Percentiles rank a stretch among this genome's conserved stretches.
These are phyloP conservation scores for Aphanomyces astaci DNA, from an alignment of 352 stramenopile genomes.

Conservation along the genomic window DNA sequence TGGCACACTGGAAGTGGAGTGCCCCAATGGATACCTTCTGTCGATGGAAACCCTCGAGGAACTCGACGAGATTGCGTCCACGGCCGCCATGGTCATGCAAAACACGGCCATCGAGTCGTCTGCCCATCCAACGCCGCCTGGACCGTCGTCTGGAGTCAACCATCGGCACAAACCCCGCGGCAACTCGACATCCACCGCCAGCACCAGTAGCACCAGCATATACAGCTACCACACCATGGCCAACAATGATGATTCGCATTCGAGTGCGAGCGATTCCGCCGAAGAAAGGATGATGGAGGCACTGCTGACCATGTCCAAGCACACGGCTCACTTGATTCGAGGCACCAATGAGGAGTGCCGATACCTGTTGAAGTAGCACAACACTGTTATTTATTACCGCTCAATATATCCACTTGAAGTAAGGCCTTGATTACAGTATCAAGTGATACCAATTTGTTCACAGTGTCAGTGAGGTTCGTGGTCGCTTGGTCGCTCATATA, in stretches of 20 bases:
- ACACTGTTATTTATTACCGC: too few relatives aligned
- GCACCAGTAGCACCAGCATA: not conserved
- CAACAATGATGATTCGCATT: not conserved
- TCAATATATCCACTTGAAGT: not conserved
- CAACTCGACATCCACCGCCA: not conserved
- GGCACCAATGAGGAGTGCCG: not conserved
- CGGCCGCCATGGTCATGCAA: slow-evolving; percentile 8
- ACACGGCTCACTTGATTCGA: not conserved
- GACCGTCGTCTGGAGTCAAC: not conserved
- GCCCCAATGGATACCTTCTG: not conserved
- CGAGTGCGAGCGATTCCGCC: not conserved
- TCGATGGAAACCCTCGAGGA: not conserved
- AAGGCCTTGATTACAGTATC: not conserved
- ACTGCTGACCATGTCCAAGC: slow-evolving; percentile 2
- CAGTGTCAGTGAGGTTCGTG: too few relatives aligned
- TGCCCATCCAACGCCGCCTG: not conserved
- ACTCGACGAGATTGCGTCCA: not conserved
- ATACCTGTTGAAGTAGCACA: not conserved
- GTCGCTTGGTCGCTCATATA: too few relatives aligned
- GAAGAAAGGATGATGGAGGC: slow-evolving; percentile 6
- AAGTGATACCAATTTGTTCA: too few relatives aligned
- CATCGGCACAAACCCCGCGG: not conserved
- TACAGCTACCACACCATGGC: not conserved
- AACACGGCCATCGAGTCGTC: slow-evolving; percentile 6
- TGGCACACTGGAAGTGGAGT: not conserved